Evolutionary conservation across 768 basidiomycete species (phyloP).

Genomic region (Collybiopsis confluens): DNA sequence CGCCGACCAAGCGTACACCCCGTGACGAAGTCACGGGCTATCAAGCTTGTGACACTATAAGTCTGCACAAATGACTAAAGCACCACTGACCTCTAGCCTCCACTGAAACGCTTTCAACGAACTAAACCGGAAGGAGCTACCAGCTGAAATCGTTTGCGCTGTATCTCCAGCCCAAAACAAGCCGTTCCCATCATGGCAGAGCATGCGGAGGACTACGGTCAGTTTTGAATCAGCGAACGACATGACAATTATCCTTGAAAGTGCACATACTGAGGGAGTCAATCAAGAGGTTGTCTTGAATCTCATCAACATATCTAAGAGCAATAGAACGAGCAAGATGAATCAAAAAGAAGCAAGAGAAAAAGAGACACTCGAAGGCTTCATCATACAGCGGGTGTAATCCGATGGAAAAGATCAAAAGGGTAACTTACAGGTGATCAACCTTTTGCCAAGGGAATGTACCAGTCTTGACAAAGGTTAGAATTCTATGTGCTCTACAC

Average conservation of each 20-base stretch:
- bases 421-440: slow-evolving; percentile 56
- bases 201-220: slow-evolving; percentile 53
- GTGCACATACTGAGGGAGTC: slow-evolving; percentile 54
- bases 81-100: slow-evolving; percentile 49
- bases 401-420: too few species aligned
- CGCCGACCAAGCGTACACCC: too few species aligned
- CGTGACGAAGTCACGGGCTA: too few species aligned
- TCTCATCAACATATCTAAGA: slow-evolving; percentile 77
- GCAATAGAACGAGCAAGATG: too few species aligned
- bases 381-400: too few species aligned
- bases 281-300: slow-evolving; percentile 67
- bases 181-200: slow-evolving; percentile 65
- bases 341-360: too few species aligned
- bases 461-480: slow-evolving; percentile 27
- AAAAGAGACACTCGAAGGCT: too few species aligned
- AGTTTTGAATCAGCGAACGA: background rate
- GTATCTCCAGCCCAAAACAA: slow-evolving; percentile 81
- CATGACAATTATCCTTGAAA: too few species aligned
- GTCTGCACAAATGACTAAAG: too few species aligned
- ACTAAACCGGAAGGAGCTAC: slow-evolving; percentile 68
- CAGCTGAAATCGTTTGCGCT: slow-evolving; percentile 71
- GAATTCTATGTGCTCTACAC: slow-evolving; percentile 47
- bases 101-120: slow-evolving; percentile 67
- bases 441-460: slow-evolving; percentile 39
- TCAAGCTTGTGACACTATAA: too few species aligned